Evolutionary conservation across 1,139 yeast species (phyloP).

Genomic region (Arxiozyma slooffiae): DNA sequence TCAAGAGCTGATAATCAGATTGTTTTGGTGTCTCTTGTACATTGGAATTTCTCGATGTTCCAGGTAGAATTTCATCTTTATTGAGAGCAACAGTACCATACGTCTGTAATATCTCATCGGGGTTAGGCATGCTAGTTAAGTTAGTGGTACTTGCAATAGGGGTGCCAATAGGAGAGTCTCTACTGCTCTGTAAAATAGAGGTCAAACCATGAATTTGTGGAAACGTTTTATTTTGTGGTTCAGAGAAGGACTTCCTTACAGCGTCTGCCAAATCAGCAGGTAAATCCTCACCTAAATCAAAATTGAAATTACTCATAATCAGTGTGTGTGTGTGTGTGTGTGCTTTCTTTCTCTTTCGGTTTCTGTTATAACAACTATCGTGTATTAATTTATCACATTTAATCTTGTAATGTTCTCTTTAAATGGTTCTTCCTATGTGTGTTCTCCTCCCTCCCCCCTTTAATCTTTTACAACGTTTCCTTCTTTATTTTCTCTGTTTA

Average conservation of each 20-base stretch:
- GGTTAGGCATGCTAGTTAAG: slow-evolving; percentile 1
- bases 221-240: slow-evolving; percentile 14
- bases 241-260: slow-evolving; percentile 29
- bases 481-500: no score
- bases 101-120: not conserved
- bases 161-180: slow-evolving; percentile 13
- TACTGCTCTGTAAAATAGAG: not conserved
- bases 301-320: not conserved
- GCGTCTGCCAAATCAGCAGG: slow-evolving; percentile 26
- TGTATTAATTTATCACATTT: no score
- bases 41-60: not conserved
- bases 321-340: no score
- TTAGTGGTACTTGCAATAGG: slow-evolving; percentile 5
- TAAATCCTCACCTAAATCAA: slow-evolving; percentile 5
- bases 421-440: no score
- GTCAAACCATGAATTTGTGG: not conserved
- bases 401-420: no score
- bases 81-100: not conserved
- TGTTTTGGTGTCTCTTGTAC: not conserved
- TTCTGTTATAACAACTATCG: no score
- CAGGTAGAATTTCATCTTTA: not conserved
- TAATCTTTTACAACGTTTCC: no score
- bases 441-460: no score
- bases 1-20: slow-evolving; percentile 18
- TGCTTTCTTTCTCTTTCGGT: no score